Percentiles rank a stretch among this genome's conserved stretches.
Evolutionary conservation across 2,329 filamentous ascomycete species (phyloP).

Genomic region (Aureobasidium sp.): DNA sequence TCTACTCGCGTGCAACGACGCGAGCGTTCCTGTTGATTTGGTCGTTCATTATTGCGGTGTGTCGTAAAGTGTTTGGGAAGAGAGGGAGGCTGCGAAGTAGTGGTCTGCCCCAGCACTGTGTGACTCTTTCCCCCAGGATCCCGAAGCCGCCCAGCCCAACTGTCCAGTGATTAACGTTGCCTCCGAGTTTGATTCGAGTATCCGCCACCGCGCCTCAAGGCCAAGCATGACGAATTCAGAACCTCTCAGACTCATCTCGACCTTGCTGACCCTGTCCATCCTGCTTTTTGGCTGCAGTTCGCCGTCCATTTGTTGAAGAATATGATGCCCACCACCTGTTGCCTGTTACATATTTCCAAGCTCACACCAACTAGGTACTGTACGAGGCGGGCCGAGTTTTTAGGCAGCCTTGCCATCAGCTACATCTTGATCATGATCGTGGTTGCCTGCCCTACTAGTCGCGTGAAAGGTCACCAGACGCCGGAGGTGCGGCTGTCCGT

Average conservation of each 20-base stretch:
- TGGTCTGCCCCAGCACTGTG: not conserved
- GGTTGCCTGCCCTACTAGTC: not conserved
- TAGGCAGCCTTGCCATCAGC: slow-evolving; percentile 6
- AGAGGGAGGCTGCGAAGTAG: not conserved
- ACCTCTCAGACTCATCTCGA: not conserved
- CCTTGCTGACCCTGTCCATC: not conserved
- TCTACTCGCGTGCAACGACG: slow-evolving; percentile 3
- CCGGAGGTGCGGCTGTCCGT: not conserved
- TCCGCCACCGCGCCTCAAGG: not conserved
- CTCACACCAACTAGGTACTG: not conserved
- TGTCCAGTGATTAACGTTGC: not conserved
- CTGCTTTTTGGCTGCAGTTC: not conserved
- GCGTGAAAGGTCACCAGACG: not conserved
- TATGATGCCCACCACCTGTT: not conserved
- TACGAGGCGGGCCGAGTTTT: not conserved
- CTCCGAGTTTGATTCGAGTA: not conserved
- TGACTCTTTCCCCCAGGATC: not conserved
- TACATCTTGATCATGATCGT: not conserved
- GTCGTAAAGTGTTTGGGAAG: not conserved
- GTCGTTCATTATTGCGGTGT: not conserved
- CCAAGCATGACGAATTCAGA: not conserved
- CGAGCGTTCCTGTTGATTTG: not conserved
- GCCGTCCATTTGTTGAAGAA: not conserved
- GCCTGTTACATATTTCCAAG: not conserved
- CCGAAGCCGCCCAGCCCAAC: not conserved